phyloP scores from a whole-genome alignment of 305 asterid genomes.

The Ruellia speciosa region DNA sequence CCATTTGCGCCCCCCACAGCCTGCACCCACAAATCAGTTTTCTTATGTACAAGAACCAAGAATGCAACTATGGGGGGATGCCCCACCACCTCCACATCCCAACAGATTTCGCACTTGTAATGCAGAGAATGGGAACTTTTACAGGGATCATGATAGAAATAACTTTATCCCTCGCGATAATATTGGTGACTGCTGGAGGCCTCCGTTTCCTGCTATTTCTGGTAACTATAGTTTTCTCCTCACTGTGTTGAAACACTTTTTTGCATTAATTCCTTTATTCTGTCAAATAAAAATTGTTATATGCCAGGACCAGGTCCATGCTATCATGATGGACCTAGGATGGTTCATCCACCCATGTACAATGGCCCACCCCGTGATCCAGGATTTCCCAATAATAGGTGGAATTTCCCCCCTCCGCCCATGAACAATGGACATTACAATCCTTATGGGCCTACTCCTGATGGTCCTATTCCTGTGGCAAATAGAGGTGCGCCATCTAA shows the following conservation, averaged over 20 bases:
- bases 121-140: slow-evolving; percentile 48
- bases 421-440: slow-evolving; percentile 46
- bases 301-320: slow-evolving; percentile 47
- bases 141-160: slow-evolving; percentile 53
- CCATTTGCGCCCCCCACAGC: slow-evolving; percentile 77
- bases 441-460: slow-evolving; percentile 59
- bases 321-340: slow-evolving; percentile 47
- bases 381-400: slow-evolving; percentile 40
- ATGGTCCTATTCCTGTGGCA: slow-evolving; percentile 60
- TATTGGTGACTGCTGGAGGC: slow-evolving; percentile 69
- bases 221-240: slow-evolving; percentile 38
- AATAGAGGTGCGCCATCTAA: slow-evolving; percentile 52
- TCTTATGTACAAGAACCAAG: slow-evolving; percentile 66
- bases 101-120: slow-evolving; percentile 45
- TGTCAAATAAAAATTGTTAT: neutral
- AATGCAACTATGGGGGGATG: slow-evolving; percentile 44
- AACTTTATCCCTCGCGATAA: slow-evolving; percentile 41
- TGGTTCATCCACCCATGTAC: slow-evolving; percentile 48
- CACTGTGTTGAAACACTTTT: neutral
- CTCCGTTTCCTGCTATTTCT: slow-evolving; percentile 50
- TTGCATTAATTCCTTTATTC: neutral
- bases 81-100: slow-evolving; percentile 50
- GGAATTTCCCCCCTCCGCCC: slow-evolving; percentile 55
- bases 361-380: slow-evolving; percentile 52
- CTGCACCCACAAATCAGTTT: slow-evolving; percentile 78